Percentiles rank a stretch among this genome's conserved stretches.
Evolutionary conservation across 202 grass and related monocot species (phyloP).

Genomic region (Elaeis oleifera): DNA sequence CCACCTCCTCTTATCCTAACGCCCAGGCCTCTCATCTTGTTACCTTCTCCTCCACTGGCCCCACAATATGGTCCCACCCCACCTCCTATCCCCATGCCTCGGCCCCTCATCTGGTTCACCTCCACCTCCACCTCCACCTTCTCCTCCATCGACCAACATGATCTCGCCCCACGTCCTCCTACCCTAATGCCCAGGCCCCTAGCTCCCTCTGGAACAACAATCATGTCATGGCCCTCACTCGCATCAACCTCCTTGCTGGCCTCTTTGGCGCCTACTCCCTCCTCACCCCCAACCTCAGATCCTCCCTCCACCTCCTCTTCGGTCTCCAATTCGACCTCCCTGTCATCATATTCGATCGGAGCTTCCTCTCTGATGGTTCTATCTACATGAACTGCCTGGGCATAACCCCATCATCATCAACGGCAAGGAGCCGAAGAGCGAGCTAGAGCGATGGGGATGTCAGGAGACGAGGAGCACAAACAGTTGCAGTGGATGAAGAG

Average conservation of each 20-base stretch:
- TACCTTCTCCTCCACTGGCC: no score
- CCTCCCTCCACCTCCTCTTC: conserved; percentile 20
- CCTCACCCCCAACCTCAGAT: conserved; percentile 18
- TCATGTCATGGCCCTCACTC: conserved; percentile 80
- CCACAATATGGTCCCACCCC: no score
- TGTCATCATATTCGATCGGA: conserved; percentile 65
- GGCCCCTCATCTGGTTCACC: no score
- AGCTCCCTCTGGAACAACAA: conserved; percentile 87
- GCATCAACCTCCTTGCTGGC: conserved; percentile 77
- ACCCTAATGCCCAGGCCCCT: conserved; percentile 65
- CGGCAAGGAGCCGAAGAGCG: conserved; percentile 48
- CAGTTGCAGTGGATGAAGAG: conserved; percentile 33
- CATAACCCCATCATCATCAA: conserved; percentile 69
- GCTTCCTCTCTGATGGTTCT: conserved; percentile 40
- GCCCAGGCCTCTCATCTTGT: no score
- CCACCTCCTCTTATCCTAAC: conserved; percentile 41
- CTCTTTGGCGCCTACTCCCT: conserved; percentile 59
- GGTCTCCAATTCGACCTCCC: conserved; percentile 43
- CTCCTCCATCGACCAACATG: neutral
- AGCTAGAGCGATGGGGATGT: no score
- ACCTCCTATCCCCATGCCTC: no score
- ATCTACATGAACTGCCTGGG: conserved; percentile 72
- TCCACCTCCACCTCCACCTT: neutral
- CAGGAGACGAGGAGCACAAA: conserved; percentile 8
- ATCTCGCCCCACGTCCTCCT: neutral